Conservation (phyloP, 2,329 filamentous ascomycete genomes). For the Elsinoe fawcettii region DNA sequence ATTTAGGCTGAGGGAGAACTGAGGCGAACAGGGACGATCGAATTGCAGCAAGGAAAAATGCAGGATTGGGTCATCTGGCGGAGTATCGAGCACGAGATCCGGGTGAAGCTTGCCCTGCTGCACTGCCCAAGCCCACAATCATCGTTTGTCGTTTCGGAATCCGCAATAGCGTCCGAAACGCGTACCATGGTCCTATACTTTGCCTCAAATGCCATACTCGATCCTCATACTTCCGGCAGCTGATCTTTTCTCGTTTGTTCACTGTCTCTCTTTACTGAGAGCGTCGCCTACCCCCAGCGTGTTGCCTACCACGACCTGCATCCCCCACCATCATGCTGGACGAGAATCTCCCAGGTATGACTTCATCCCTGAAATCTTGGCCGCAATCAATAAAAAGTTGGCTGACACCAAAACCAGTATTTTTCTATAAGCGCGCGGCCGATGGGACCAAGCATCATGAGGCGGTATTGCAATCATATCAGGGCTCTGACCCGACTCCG, state of each 20-base stretch:
- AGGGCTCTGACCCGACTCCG: slow-evolving; percentile 71
- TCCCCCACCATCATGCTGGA: slow-evolving; percentile 61
- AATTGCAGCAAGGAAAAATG: background rate
- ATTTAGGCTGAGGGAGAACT: background rate
- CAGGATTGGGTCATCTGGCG: background rate
- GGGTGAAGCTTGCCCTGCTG: background rate
- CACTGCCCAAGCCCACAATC: background rate
- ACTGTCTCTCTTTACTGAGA: background rate
- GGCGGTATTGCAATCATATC: slow-evolving; percentile 52
- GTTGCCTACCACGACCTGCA: no score
- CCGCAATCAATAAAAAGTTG: background rate
- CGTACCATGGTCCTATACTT: slow-evolving; percentile 4
- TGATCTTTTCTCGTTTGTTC: background rate
- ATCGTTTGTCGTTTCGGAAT: background rate
- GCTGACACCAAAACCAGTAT: slow-evolving; percentile 32
- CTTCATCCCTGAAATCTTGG: slow-evolving; percentile 36
- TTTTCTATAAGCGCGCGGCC: slow-evolving; percentile 50
- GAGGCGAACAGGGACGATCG: background rate
- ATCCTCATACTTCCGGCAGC: background rate
- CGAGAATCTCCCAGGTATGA: slow-evolving; percentile 66
- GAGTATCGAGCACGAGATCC: background rate
- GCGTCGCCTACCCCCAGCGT: background rate
- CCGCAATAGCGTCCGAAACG: background rate
- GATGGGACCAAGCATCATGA: slow-evolving; percentile 46
- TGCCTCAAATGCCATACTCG: background rate